Evolutionary conservation across 257 asterid species (phyloP).

Genomic region (Jaltomata sinuosa): DNA sequence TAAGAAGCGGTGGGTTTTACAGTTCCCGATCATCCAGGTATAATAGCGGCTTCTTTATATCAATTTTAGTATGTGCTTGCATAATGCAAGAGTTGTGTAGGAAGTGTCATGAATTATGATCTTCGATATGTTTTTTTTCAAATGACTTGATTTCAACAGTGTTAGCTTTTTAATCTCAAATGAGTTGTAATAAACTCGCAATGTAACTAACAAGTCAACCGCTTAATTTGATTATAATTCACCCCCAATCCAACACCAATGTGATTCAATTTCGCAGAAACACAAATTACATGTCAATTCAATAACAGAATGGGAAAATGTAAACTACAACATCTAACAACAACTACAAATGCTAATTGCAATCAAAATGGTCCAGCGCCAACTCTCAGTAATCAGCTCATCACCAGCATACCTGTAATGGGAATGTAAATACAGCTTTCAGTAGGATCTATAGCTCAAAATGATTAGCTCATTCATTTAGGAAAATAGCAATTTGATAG

Average conservation of each 20-base stretch:
- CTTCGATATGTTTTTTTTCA: neutral
- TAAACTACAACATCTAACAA: neutral
- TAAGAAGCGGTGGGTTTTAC: constrained; percentile 68
- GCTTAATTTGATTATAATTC: neutral
- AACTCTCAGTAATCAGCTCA: neutral
- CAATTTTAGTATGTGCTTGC: neutral
- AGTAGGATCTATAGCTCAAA: neutral
- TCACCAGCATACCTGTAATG: neutral
- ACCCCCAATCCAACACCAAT: neutral
- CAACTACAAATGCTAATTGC: neutral
- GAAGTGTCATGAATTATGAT: neutral
- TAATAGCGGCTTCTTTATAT: neutral
- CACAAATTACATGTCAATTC: neutral
- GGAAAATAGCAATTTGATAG: neutral
- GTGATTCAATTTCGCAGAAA: neutral
- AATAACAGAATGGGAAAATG: neutral
- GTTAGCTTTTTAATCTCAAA: neutral
- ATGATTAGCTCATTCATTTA: neutral
- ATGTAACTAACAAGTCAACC: neutral
- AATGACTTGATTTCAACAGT: neutral
- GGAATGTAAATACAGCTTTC: neutral
- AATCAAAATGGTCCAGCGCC: neutral
- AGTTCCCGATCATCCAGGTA: constrained; percentile 91
- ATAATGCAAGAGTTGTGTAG: neutral
- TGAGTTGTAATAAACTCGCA: neutral